A percentile compares a stretch with the other conserved stretches of the same genome.
Conservation (phyloP, 306 rosid species). For the Echinosophora koreensis region DNA sequence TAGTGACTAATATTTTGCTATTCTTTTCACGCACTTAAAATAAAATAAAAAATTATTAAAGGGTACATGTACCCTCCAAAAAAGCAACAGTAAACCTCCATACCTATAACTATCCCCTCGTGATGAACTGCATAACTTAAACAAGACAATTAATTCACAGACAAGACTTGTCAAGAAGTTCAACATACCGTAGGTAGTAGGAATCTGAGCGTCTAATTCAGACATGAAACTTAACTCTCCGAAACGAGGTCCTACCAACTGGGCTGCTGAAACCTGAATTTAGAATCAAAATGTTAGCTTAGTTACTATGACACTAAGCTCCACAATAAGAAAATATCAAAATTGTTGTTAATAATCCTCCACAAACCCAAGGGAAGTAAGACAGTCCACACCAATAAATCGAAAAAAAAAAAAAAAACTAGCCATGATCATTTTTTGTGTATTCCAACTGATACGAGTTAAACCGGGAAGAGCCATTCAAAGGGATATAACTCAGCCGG, state of each 20-base stretch:
- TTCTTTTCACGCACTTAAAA: too few species aligned
- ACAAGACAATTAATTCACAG: conserved; percentile 25
- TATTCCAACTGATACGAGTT: too few species aligned
- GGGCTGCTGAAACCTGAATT: conserved; percentile 58
- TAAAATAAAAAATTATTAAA: too few species aligned
- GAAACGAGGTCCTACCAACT: conserved; percentile 51
- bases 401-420: neutral
- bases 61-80: neutral
- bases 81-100: neutral
- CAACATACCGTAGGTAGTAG: conserved; percentile 76
- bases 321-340: conserved; percentile 4
- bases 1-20: too few species aligned
- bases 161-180: neutral
- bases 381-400: neutral
- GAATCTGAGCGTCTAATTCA: conserved; percentile 79
- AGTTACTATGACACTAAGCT: neutral
- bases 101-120: neutral
- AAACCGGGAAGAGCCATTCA: too few species aligned
- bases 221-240: conserved; percentile 77
- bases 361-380: conserved; percentile 6
- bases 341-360: conserved; percentile 9
- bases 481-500: too few species aligned
- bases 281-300: neutral
- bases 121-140: neutral
- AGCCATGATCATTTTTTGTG: neutral